Base-by-base conservation (phyloP, 225 moss, liverwort and hornwort species). In the Antitrichia curtipendula region DNA sequence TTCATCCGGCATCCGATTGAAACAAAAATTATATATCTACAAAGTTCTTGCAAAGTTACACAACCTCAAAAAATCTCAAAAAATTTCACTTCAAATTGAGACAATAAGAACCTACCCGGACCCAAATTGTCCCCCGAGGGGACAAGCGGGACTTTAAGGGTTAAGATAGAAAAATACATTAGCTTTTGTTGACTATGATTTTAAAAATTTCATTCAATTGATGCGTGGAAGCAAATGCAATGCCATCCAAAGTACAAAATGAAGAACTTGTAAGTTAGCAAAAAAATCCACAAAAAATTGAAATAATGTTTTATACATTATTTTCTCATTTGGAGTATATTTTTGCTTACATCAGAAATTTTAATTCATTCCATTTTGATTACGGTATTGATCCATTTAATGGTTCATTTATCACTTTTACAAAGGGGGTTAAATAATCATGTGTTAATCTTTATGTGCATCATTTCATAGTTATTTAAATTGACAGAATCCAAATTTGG, bases 221-320 rank as follows among this genome's bases (percentile, higher is more conserved):
- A 3, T n/a, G 10, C 21, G 2, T 14, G 21, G 10, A 16, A 66
- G 12, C 1, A n/a, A n/a, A 22, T 22, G 7, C 22, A 22, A 12
- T 66, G 4, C 38, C 19, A 65, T 65, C 7, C 7, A 66, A 66
- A 38, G 3, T 1, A n/a, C 12, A 24, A 24, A 40, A 69, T 13
- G 0, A 3, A n/a, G n/a, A 69, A 8, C 40, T 69, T 40, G 0
- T 0, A 24, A 0, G 8, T 13, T 0, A 68, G 1, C 2, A 40
- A 4, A 40, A 40, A 8, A 13, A 69, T 40, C 13, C 23, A 69
- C 13, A 13, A 13, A 68, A 8, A 38, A 69, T 2, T 40, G 2
- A 40, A 38, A 12, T 68, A 22, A 4, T 38, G 2, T 36, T 10
- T 2, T 21, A 21, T 6, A n/a, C 24, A 69, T 40, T 4, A 24